Percentiles rank a stretch among this genome's conserved stretches.
Evolutionary conservation across 2,329 filamentous ascomycete species (phyloP).

Genomic region (Purpureocillium takamizusanense): DNA sequence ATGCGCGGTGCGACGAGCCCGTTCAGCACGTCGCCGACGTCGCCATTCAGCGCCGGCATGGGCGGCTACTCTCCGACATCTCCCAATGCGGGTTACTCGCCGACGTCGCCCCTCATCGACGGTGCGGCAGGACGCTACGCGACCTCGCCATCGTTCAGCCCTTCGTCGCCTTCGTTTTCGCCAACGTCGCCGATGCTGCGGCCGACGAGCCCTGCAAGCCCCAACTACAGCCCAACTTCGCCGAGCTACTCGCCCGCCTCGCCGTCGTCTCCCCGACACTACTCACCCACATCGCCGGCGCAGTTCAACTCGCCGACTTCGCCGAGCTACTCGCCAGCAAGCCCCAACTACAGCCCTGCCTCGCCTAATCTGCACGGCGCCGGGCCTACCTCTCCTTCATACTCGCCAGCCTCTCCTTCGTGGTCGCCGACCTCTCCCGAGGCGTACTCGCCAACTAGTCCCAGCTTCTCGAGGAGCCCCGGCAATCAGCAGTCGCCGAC

Average conservation of each 20-base stretch:
- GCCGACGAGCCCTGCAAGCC: constrained; percentile 44
- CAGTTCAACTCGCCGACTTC: constrained; percentile 69
- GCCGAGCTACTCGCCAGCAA: constrained; percentile 62
- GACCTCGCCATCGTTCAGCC: constrained; percentile 54
- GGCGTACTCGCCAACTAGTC: constrained; percentile 55
- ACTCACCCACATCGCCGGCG: constrained; percentile 63
- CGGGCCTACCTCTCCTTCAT: constrained; percentile 47
- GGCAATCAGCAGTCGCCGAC: constrained; percentile 51
- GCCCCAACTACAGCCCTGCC: constrained; percentile 63
- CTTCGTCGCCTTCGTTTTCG: constrained; percentile 54
- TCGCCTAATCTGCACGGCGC: constrained; percentile 43
- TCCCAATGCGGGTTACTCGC: constrained; percentile 63
- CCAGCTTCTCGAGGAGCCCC: constrained; percentile 46
- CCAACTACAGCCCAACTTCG: constrained; percentile 57
- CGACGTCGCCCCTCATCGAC: constrained; percentile 60
- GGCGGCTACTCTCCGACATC: constrained; percentile 69
- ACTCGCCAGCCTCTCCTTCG: constrained; percentile 63
- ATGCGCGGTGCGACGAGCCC: constrained; percentile 59
- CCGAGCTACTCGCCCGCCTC: constrained; percentile 57
- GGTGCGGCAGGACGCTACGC: constrained; percentile 43
- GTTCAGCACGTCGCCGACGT: constrained; percentile 61
- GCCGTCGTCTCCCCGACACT: constrained; percentile 46
- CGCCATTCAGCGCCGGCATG: constrained; percentile 50
- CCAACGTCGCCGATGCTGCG: constrained; percentile 52
- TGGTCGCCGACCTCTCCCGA: constrained; percentile 69